These are phyloP conservation scores for Agrocybe chaxingu DNA, from an alignment of 768 basidiomycete species.

Conservation along the genomic window DNA sequence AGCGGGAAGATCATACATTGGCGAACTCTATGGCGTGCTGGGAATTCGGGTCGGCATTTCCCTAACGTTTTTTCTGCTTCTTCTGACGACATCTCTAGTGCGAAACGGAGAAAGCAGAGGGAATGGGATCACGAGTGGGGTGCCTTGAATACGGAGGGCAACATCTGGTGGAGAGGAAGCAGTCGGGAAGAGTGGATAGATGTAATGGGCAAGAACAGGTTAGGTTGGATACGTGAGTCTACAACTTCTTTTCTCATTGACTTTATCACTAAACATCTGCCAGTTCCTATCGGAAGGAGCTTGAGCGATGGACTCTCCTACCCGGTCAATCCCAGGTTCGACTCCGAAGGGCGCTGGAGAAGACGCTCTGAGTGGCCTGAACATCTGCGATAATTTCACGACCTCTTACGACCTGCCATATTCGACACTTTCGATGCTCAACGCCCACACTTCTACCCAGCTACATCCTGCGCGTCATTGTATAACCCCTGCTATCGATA, in stretches of 20 bases:
- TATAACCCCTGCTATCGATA: no score
- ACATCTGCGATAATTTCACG: conserved; percentile 46
- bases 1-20: conserved; percentile 56
- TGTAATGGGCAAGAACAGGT: conserved; percentile 70
- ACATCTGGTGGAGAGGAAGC: conserved; percentile 84
- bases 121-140: conserved; percentile 87
- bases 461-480: no score
- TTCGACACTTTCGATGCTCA: no score
- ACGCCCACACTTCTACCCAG: no score
- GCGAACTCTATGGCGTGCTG: conserved; percentile 51
- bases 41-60: conserved; percentile 45
- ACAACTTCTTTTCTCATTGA: conserved; percentile 2
- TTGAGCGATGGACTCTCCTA: conserved; percentile 60
- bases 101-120: conserved; percentile 38
- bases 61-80: neutral
- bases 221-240: conserved; percentile 80
- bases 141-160: conserved; percentile 65
- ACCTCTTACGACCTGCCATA: no score
- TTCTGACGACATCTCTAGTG: conserved; percentile 30
- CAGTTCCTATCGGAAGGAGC: conserved; percentile 52
- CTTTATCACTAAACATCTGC: conserved; percentile 20
- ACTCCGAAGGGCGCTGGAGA: conserved; percentile 62
- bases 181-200: conserved; percentile 65
- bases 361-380: conserved; percentile 69
- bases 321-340: conserved; percentile 72